Conservation (phyloP, 352 stramenopile genomes). For the Phytopythium chamaehyphon region DNA sequence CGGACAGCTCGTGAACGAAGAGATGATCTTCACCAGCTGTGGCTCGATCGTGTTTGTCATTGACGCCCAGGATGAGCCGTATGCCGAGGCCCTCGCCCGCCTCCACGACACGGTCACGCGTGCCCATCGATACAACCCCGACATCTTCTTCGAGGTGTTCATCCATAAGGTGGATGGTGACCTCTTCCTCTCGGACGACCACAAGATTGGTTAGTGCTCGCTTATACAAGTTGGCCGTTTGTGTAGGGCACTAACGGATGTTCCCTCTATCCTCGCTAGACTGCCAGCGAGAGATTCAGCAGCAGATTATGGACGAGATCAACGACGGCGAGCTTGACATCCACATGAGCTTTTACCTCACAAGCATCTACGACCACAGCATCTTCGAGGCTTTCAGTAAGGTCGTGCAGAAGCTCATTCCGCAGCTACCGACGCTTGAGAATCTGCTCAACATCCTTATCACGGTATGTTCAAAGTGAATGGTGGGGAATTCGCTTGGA, state of each 20-base stretch:
- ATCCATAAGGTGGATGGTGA: constrained; percentile 99
- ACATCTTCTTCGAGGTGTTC: constrained; percentile 98
- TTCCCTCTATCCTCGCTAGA: constrained; percentile 40
- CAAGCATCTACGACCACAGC: constrained; percentile 93
- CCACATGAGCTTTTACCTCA: constrained; percentile 91
- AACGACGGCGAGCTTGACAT: constrained; percentile 92
- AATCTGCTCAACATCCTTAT: constrained; percentile 98
- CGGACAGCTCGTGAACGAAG: constrained; percentile 86
- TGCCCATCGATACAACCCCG: constrained; percentile 91
- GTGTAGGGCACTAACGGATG: neutral
- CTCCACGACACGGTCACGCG: constrained; percentile 87
- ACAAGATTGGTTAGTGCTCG: constrained; percentile 90
- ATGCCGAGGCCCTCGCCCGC: constrained; percentile 80
- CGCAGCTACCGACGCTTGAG: constrained; percentile 95
- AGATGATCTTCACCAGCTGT: constrained; percentile 91
- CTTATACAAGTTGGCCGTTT: neutral
- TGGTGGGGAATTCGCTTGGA: neutral
- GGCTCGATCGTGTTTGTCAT: constrained; percentile 97
- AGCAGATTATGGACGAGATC: constrained; percentile 96
- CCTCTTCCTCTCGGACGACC: constrained; percentile 97
- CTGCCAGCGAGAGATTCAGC: constrained; percentile 96
- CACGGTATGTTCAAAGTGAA: constrained; percentile 59
- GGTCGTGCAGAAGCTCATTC: constrained; percentile 98
- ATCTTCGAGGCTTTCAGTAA: constrained; percentile 98
- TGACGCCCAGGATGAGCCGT: constrained; percentile 95